Base-by-base conservation (phyloP, 345 rosid genomes). In the Cochlearia excelsa region DNA sequence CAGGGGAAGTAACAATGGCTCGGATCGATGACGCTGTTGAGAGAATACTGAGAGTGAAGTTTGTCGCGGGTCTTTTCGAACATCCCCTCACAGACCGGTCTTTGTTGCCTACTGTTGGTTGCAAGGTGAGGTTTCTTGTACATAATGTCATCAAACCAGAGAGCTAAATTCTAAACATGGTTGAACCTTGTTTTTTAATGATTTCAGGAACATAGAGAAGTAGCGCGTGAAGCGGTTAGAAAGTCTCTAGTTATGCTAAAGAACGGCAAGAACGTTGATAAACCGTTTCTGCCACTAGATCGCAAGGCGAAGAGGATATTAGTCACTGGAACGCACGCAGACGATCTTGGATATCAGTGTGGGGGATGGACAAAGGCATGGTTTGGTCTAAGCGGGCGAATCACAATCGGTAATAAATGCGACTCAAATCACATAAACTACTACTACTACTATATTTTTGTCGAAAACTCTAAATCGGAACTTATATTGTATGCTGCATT, bases 281-380 rank as follows among this genome's bases (percentile, higher is more conserved):
- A 79, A 57, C 69, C 79, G 6, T 79, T 84, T 61, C 83, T 92
- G 63, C 95, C 97, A 39, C 68, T 92, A 43, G 82, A 88, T 57
- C 78, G 72, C 71, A 84, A 70, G 29, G 84, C 83, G 28, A 77
- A 65, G 71, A 88, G 65, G 61, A 80, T 92, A 68, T 87, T 92
- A 45, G 84, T 84, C 27, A 63, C 79, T 11, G 95, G 98, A 70
- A 73, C 83, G 7, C 98, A 92, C 61, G 90, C 93, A 42, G 87
- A 88, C 65, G 77, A 91, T 80, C 90, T 91, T 49, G 95, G 98
- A 26, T 88, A 73, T 71, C 96, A 88, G 57, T 88, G 95, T 26
- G 98, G 98, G 58, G 98, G 96, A 16, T 88, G 98, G 98, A 86
- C 96, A n/a, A 77, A 47, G 61, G 65, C 75, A 47, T 79, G 87